Percentiles rank a stretch among this genome's conserved stretches.
Conservation (phyloP, 352 stramenopile species). For the Peronospora tabacina region DNA sequence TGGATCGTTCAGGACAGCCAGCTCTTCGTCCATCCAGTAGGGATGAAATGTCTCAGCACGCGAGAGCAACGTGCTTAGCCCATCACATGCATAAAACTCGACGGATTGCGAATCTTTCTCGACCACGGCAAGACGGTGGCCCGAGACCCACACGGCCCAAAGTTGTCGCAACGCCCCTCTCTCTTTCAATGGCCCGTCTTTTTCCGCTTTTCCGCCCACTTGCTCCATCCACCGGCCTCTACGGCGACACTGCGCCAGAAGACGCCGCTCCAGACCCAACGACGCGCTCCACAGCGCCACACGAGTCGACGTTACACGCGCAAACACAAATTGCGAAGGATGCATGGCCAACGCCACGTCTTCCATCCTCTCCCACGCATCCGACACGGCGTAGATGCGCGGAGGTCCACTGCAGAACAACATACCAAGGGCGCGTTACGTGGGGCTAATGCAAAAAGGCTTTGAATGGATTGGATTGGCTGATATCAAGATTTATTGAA, state of each 20-base stretch:
- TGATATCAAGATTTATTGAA: neutral
- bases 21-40: constrained; percentile 1
- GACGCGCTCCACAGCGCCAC: constrained; percentile 48
- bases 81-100: constrained; percentile 70
- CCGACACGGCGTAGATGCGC: constrained; percentile 40
- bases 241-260: constrained; percentile 33
- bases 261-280: constrained; percentile 29
- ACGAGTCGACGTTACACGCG: constrained; percentile 36
- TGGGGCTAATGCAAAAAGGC: constrained; percentile 2
- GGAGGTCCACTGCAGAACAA: constrained; percentile 67
- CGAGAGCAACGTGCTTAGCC: constrained; percentile 26
- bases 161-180: constrained; percentile 30
- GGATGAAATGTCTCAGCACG: constrained; percentile 7
- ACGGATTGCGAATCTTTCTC: constrained; percentile 46
- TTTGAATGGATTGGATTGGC: neutral
- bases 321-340: constrained; percentile 41
- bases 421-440: constrained; percentile 28
- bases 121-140: constrained; percentile 56
- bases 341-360: constrained; percentile 52
- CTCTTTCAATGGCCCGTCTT: constrained; percentile 7
- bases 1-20: neutral
- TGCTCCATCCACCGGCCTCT: constrained; percentile 21
- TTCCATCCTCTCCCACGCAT: constrained; percentile 26
- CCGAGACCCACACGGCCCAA: constrained; percentile 44
- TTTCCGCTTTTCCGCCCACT: constrained; percentile 1